Conservation (phyloP, 805 yeast species). For the Cyberlindnera americana region DNA sequence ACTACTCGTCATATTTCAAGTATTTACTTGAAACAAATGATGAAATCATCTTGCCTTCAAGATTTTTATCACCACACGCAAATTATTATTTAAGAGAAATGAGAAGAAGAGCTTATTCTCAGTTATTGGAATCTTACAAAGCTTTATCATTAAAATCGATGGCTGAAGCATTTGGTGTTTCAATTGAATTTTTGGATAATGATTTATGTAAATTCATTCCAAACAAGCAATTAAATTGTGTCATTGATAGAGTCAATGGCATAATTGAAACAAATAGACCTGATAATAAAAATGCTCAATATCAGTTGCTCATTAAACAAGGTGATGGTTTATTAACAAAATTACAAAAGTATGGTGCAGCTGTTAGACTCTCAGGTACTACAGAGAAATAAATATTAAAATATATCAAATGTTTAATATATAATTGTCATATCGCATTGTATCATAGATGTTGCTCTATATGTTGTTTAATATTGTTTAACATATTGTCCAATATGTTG, state of each 20-base stretch:
- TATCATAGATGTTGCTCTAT: no score
- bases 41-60: conserved; percentile 57
- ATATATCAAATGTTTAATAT: neutral
- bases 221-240: conserved; percentile 89
- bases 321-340: conserved; percentile 92
- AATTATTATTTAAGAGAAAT: conserved; percentile 85
- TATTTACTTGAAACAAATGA: conserved; percentile 76
- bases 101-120: conserved; percentile 93
- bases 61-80: conserved; percentile 73
- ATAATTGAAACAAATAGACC: conserved; percentile 95
- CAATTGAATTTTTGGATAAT: conserved; percentile 77
- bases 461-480: no score
- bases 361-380: conserved; percentile 92
- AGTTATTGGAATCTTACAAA: conserved; percentile 89
- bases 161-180: conserved; percentile 93
- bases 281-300: conserved; percentile 93
- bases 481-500: no score
- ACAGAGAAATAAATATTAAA: conserved; percentile 70
- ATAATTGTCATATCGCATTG: no score
- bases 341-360: conserved; percentile 95
- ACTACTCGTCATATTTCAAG: conserved; percentile 76
- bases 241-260: conserved; percentile 92
- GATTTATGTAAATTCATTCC: conserved; percentile 91
- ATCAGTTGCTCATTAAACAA: conserved; percentile 80
- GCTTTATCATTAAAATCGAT: conserved; percentile 84